These are phyloP conservation scores for Berkeleyomyces rouxiae DNA, from an alignment of 2,329 filamentous ascomycete species.

Conservation along the genomic window DNA sequence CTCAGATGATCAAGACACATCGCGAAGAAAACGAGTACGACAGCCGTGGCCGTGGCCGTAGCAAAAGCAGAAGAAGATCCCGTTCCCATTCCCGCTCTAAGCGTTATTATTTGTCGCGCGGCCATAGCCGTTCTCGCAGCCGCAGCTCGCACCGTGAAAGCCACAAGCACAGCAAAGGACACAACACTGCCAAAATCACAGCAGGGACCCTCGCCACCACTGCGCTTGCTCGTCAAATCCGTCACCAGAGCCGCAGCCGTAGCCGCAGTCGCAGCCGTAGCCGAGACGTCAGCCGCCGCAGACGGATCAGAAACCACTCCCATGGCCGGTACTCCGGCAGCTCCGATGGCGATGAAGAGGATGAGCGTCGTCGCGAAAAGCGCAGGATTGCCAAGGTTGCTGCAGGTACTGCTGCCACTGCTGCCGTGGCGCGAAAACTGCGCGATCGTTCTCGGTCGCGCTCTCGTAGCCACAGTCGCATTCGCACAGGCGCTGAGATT, in stretches of 20 bases:
- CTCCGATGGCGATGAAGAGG: neutral
- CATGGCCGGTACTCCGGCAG: neutral
- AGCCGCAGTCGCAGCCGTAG: constrained; percentile 30
- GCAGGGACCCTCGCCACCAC: constrained; percentile 28
- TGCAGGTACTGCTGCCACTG: constrained; percentile 39
- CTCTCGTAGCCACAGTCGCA: constrained; percentile 21
- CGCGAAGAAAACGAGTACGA: constrained; percentile 44
- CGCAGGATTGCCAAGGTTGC: constrained; percentile 39
- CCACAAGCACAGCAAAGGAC: neutral
- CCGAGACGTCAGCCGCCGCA: constrained; percentile 20
- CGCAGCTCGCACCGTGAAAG: constrained; percentile 14
- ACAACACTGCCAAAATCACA: constrained; percentile 39
- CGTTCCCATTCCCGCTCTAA: neutral
- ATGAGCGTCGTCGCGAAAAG: neutral
- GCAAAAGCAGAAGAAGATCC: constrained; percentile 31
- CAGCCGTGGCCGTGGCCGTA: constrained; percentile 31
- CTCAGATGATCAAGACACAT: constrained; percentile 45
- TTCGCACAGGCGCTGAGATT: constrained; percentile 38
- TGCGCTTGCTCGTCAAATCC: constrained; percentile 26
- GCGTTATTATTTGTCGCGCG: neutral
- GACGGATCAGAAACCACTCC: constrained; percentile 22
- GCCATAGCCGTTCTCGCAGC: constrained; percentile 24
- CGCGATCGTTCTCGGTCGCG: constrained; percentile 27
- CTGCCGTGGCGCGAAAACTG: constrained; percentile 41
- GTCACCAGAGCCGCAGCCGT: constrained; percentile 29